phyloP scores from a whole-genome alignment of 768 basidiomycete species.

The Sistotremastrum niveocremeum region DNA sequence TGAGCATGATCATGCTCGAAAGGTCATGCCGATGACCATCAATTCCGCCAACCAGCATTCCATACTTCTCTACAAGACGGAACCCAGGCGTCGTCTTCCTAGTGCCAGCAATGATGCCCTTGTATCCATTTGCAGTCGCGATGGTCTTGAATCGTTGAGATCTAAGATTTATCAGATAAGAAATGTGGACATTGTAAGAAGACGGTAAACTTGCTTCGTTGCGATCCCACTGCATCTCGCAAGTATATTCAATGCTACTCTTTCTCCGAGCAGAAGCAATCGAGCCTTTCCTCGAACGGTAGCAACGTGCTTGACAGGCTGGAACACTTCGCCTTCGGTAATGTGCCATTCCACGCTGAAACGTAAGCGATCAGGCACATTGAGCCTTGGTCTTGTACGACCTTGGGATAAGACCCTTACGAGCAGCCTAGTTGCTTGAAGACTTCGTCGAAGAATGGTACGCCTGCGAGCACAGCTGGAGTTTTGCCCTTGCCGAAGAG shows the following conservation, averaged over 20 bases:
- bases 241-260: constrained; percentile 84
- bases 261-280: constrained; percentile 79
- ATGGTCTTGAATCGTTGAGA: constrained; percentile 73
- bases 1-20: constrained; percentile 99
- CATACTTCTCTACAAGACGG: constrained; percentile 95
- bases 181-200: background rate
- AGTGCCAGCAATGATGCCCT: constrained; percentile 86
- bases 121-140: constrained; percentile 65
- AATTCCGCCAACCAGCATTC: constrained; percentile 94
- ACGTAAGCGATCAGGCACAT: background rate
- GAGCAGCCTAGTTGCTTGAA: constrained; percentile 81
- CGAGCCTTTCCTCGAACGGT: constrained; percentile 85
- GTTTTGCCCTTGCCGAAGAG: constrained; percentile 82
- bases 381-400: background rate
- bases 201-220: constrained; percentile 50
- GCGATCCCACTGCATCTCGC: constrained; percentile 96
- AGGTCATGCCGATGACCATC: constrained; percentile 92
- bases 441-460: constrained; percentile 90
- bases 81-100: constrained; percentile 98
- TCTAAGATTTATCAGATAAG: constrained; percentile 25
- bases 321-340: constrained; percentile 68
- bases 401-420: constrained; percentile 35
- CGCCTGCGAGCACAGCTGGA: constrained; percentile 75
- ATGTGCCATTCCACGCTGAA: constrained; percentile 88
- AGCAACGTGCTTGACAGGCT: constrained; percentile 75